Base-by-base conservation (phyloP, 2,329 filamentous ascomycete species). In the Trichoderma sp. region DNA sequence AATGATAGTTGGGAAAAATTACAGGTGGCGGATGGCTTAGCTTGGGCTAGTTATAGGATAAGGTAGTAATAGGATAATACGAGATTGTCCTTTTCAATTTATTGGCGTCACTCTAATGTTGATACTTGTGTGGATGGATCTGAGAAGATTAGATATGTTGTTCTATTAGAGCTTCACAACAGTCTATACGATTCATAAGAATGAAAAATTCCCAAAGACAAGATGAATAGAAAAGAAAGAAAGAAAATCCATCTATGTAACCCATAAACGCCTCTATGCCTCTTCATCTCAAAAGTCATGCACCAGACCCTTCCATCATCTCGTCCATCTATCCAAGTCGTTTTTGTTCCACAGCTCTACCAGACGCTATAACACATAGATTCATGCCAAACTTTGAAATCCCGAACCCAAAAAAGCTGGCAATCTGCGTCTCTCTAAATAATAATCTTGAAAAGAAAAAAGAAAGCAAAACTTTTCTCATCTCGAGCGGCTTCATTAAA, bases 231-330 rank as follows among this genome's bases (percentile, higher is more conserved):
- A 57, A 23, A 67, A 67, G 32, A 55, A 17, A 13, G 8, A 57
- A 57, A 8, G n/a, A 67, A 43, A 57, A 58, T 57, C 55, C 50
- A 69, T 69, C 67, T 69, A 61, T 69, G 47, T 63, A 34, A 11
- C 67, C 59, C 43, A 58, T 68, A 68, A 74, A 74, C 73, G 73
- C 73, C 73, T 74, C 73, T 73, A 75, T 74, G 59, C 73, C 70
- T 47, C 47, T 34, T 68, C 36, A 30, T 55, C 55, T 50, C 58
- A 53, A 57, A 17, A n/a, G 47, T 55, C 67, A 32, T 62, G 43
- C n/a, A 62, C 53, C 32, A 55, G 36, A 58, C 57, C 30, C 17
- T 50, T 47, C 26, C 50, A n/a, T 57, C 68, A 66, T 67, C 61
- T 58, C 32, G n/a, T 36, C 53, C 32, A 30, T 59, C 32, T 59